phyloP scores from a whole-genome alignment of 805 yeast genomes.

The Wickerhamomyces strasburgensis region DNA sequence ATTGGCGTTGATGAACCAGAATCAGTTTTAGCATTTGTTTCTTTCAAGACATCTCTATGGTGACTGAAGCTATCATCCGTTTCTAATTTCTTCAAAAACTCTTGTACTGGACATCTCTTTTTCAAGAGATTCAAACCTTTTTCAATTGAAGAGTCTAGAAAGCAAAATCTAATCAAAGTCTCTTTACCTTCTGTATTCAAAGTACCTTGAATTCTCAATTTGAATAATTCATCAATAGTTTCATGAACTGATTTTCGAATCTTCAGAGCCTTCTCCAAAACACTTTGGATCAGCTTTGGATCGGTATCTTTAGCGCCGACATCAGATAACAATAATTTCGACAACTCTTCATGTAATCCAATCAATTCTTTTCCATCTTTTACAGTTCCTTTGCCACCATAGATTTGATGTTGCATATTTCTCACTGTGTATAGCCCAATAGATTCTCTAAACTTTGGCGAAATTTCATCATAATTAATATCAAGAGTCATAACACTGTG shows the following conservation, averaged over 20 bases:
- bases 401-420: constrained; percentile 62
- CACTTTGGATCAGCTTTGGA: constrained; percentile 26
- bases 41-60: no score
- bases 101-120: constrained; percentile 21
- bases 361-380: constrained; percentile 37
- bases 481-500: constrained; percentile 61
- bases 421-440: constrained; percentile 76
- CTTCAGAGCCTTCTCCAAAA: constrained; percentile 33
- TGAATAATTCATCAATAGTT: constrained; percentile 53
- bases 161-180: constrained; percentile 63
- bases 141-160: constrained; percentile 66
- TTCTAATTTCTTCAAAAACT: constrained; percentile 4
- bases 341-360: constrained; percentile 50
- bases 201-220: constrained; percentile 48
- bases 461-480: constrained; percentile 53
- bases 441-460: constrained; percentile 54
- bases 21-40: neutral
- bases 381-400: constrained; percentile 14
- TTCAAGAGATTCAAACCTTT: constrained; percentile 38
- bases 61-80: no score
- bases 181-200: constrained; percentile 74
- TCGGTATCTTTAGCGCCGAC: constrained; percentile 24
- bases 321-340: constrained; percentile 36
- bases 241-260: constrained; percentile 39
- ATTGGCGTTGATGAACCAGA: constrained; percentile 5